Conservation (phyloP, 202 grass and related monocot species). For the Schoenoplectus tabernaemontani region DNA sequence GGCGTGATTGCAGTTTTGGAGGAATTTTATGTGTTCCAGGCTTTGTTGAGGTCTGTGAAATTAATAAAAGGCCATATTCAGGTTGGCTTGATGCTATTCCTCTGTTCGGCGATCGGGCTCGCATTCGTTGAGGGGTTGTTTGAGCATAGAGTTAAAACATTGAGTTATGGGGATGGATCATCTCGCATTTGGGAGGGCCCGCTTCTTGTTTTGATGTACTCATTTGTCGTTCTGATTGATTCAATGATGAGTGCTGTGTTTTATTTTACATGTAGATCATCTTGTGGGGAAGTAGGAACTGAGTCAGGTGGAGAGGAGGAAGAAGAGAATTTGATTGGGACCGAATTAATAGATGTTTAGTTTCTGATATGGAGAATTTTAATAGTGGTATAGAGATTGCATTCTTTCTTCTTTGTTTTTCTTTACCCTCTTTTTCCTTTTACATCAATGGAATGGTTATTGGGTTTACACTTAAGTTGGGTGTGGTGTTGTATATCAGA, state of each 20-base stretch:
- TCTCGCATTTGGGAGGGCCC: conserved; percentile 91
- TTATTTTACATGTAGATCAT: conserved; percentile 93
- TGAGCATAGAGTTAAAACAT: conserved; percentile 93
- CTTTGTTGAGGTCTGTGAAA: conserved; percentile 51
- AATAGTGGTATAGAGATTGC: conserved; percentile 5
- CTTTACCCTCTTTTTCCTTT: not conserved
- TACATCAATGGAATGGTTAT: conserved; percentile 1
- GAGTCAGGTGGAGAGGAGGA: conserved; percentile 26
- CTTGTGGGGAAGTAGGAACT: conserved; percentile 33
- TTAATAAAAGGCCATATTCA: conserved; percentile 78
- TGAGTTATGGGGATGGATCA: conserved; percentile 82
- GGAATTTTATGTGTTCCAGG: conserved; percentile 43
- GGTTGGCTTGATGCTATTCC: conserved; percentile 79
- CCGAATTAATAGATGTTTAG: conserved; percentile 24
- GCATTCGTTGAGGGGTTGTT: conserved; percentile 81
- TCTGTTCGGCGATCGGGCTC: conserved; percentile 64
- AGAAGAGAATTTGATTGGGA: conserved; percentile 40
- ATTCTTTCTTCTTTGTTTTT: not conserved
- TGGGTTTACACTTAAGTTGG: not conserved
- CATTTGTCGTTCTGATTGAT: conserved; percentile 73
- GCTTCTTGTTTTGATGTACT: conserved; percentile 83
- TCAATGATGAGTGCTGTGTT: conserved; percentile 86
- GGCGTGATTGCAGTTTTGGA: conserved; percentile 80
- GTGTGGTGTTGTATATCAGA: conserved; percentile 21
- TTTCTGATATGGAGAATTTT: conserved; percentile 30